Conservation (phyloP, 2,329 filamentous ascomycete species). For the Massarina eburnea region DNA sequence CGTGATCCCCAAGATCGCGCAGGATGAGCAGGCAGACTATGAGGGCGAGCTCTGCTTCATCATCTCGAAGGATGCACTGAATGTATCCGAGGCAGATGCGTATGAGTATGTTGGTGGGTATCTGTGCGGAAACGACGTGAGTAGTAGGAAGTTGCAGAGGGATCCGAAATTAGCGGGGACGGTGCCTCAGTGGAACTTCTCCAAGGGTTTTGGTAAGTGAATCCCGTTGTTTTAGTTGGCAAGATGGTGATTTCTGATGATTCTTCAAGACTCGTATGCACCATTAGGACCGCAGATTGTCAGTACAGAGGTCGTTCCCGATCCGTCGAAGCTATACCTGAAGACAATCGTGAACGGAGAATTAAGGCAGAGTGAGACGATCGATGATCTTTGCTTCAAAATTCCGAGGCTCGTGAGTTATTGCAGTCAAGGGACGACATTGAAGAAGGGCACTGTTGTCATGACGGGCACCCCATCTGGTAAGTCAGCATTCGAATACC, state of each 20-base stretch:
- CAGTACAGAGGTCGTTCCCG: slow-evolving; percentile 43
- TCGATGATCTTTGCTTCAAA: slow-evolving; percentile 52
- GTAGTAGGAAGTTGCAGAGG: slow-evolving; percentile 55
- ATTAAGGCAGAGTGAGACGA: slow-evolving; percentile 52
- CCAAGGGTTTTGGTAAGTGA: slow-evolving; percentile 61
- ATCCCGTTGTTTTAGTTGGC: too few relatives aligned
- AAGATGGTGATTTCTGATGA: neutral
- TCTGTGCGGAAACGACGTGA: slow-evolving; percentile 58
- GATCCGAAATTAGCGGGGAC: slow-evolving; percentile 52
- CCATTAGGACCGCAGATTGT: slow-evolving; percentile 57
- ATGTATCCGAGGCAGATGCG: slow-evolving; percentile 50
- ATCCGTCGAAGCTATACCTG: slow-evolving; percentile 49
- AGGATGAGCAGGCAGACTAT: slow-evolving; percentile 52
- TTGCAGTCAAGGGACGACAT: slow-evolving; percentile 48
- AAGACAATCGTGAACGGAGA: slow-evolving; percentile 53
- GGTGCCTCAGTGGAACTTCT: slow-evolving; percentile 60
- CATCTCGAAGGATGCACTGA: slow-evolving; percentile 55
- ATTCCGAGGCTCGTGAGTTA: slow-evolving; percentile 51
- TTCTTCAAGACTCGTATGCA: slow-evolving; percentile 57
- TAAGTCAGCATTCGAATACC: slow-evolving; percentile 1
- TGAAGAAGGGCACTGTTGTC: slow-evolving; percentile 52
- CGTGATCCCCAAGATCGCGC: slow-evolving; percentile 52
- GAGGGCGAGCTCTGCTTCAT: slow-evolving; percentile 48
- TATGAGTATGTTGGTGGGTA: slow-evolving; percentile 57
- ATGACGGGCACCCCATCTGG: slow-evolving; percentile 52